A percentile compares a stretch with the other conserved stretches of the same genome.
phyloP scores from a whole-genome alignment of 345 rosid species.

The Syzygium aromaticum region DNA sequence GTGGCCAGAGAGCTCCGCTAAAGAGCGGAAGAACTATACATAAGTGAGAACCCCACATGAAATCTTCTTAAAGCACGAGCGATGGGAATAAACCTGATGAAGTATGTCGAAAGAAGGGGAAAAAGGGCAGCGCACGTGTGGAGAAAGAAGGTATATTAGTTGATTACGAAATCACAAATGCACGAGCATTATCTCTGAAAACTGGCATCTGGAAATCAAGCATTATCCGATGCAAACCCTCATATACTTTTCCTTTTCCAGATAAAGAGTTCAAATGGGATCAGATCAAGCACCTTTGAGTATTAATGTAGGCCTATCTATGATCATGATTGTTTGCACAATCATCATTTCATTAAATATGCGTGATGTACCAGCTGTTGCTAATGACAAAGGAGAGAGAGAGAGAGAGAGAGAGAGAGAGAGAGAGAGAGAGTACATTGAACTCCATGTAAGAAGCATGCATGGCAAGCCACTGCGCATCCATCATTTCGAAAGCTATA shows the following conservation, averaged over 20 bases:
- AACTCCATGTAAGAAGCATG: constrained; percentile 98
- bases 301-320: too few species aligned
- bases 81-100: background rate
- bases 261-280: background rate
- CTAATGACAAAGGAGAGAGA: background rate
- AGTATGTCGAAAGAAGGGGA: background rate
- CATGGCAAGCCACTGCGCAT: constrained; percentile 99
- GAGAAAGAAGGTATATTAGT: background rate
- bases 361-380: background rate
- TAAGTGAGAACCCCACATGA: background rate
- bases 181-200: background rate
- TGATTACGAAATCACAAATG: background rate
- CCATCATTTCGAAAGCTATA: constrained; percentile 95
- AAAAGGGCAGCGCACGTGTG: background rate
- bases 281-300: background rate
- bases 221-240: background rate
- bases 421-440: constrained; percentile 43
- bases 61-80: background rate
- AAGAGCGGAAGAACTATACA: background rate
- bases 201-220: background rate
- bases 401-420: background rate
- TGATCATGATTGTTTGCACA: background rate
- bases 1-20: background rate
- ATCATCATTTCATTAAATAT: background rate
- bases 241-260: background rate